Evolutionary conservation across 2,329 filamentous ascomycete species (phyloP), one percentile per base, ranked within the genome.

Genomic region (Penicillium sp.): DNA sequence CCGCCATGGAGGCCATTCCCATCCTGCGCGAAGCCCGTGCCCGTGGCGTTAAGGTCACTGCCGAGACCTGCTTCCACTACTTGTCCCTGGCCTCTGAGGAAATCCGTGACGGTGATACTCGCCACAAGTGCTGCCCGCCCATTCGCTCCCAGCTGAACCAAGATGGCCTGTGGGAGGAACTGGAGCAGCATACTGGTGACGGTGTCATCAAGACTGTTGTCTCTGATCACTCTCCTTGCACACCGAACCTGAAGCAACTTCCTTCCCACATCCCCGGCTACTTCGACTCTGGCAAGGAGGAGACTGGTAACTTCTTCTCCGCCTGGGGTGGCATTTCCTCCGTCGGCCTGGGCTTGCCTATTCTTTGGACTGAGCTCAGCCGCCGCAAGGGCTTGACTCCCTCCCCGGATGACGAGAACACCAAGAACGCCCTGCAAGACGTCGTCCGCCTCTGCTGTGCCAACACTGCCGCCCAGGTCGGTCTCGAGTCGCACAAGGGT

Each of bases 241-340:
- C 94, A 3, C 93, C 94, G 0, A 87, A 96, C 68, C 82, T 99
- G 47, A 99, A 99, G 74, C 83, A 96, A 15, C 83, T 97, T 0
- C 92, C 93, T 0, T 72, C 80, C 1, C 82, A 87, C 60, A 79
- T 94, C n/a, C 83, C 80, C 13, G 78, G 80, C 30, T 71, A 69
- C 62, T 65, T 62, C 46, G 47, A 61, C 53, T 54, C 72, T 20
- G 62, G 67, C 36, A 71, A 75, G 13, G 63, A 65, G 6, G 68
- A 76, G 15, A 66, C 72, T 9, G 94, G 94, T 30, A 90, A 97
- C 75, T 97, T 99, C 80, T 94, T 97, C 75, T 85, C 88, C 3
- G 92, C 92, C 1, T 99, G 94, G 94, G 94, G 94, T 47, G 94
- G 94, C 12, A 96, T 99, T 66, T 93, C 90, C 3, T 94, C 89